A percentile compares a stretch with the other conserved stretches of the same genome.
phyloP scores from a whole-genome alignment of 1,139 yeast genomes.

The Pichia sp. region DNA sequence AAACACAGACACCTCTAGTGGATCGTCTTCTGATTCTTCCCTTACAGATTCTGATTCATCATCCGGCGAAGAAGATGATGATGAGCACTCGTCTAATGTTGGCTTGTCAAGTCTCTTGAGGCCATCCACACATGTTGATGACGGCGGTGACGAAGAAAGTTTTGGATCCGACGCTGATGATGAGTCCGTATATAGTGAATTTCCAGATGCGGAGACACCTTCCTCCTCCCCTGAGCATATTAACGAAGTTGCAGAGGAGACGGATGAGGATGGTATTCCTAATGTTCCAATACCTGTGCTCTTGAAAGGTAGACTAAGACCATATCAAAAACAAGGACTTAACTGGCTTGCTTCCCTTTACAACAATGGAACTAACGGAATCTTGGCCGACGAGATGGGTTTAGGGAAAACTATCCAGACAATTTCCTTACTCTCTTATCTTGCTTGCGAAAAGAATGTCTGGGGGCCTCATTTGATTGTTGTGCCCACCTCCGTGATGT shows the following conservation, averaged over 20 bases:
- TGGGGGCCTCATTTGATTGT: conserved; percentile 99
- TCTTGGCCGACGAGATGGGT: conserved; percentile 99
- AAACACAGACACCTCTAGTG: conserved; percentile 13
- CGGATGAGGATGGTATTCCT: conserved; percentile 35
- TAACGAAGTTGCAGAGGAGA: conserved; percentile 12
- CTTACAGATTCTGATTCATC: conserved; percentile 18
- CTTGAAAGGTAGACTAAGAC: conserved; percentile 79
- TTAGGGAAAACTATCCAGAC: conserved; percentile 93
- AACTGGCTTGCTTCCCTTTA: conserved; percentile 96
- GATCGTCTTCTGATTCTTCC: conserved; percentile 4
- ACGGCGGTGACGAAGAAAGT: conserved; percentile 15
- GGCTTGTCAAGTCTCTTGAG: too few species aligned
- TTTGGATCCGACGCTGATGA: conserved; percentile 26
- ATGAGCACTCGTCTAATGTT: too few species aligned
- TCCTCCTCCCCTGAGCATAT: conserved; percentile 23
- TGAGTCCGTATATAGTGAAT: conserved; percentile 25
- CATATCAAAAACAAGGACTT: conserved; percentile 91
- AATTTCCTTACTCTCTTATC: conserved; percentile 73
- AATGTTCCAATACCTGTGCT: conserved; percentile 66
- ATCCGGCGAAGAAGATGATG: conserved; percentile 19
- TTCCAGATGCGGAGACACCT: conserved; percentile 17
- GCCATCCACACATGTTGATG: neutral
- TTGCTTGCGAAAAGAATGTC: conserved; percentile 87
- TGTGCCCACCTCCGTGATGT: conserved; percentile 97
- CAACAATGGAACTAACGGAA: conserved; percentile 91